Evolutionary conservation across 2,329 filamentous ascomycete genomes (phyloP), one percentile per base, ranked within the genome.

Genomic region (Trichoderma atroviride): DNA sequence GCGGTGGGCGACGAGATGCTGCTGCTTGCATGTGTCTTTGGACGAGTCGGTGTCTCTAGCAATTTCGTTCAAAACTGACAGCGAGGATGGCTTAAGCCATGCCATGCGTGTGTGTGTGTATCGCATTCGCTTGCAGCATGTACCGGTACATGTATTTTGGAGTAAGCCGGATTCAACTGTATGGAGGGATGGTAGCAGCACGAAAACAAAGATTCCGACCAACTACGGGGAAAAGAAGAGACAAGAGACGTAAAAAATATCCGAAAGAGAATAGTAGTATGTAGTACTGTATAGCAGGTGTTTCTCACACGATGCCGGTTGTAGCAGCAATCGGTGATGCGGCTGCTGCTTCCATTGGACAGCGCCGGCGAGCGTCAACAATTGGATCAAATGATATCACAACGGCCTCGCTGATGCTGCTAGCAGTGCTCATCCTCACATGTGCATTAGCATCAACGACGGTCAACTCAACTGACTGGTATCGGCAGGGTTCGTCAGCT

Each of bases 401-500:
- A 24, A 64, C 43, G 50, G 29, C 61, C 33, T 64, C 61, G 50
- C 35, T 35, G 50, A 55, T n/a, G 43, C 37, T 43, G 16, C 40
- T n/a, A 9, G 40, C 1, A 43, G 16, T 43, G 40, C 40, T 43
- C 40, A 43, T 43, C 7, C 19, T n/a, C n/a, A n/a, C 40, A 43
- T 40, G 61, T 24, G 19, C 43, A 47, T 35, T 35, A 35, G 33
- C 11, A 47, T 47, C 43, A 47, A 22, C 1, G 43, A 35, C 13
- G 1, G 11, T 14, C 43, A 22, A 24, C 14, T 24, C n/a, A 4
- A 50, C 47, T 50, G 33, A 64, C 29, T 52, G 59, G 59, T 13
- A 52, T 19, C 13, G 61, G 50, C 61, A 64, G 61, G 61, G 61
- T 56, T 64, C 61, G 31, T 35, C 50, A 64, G 52, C 35, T 43